phyloP scores from a whole-genome alignment of 345 rosid species.

The Ceriops zippeliana region DNA sequence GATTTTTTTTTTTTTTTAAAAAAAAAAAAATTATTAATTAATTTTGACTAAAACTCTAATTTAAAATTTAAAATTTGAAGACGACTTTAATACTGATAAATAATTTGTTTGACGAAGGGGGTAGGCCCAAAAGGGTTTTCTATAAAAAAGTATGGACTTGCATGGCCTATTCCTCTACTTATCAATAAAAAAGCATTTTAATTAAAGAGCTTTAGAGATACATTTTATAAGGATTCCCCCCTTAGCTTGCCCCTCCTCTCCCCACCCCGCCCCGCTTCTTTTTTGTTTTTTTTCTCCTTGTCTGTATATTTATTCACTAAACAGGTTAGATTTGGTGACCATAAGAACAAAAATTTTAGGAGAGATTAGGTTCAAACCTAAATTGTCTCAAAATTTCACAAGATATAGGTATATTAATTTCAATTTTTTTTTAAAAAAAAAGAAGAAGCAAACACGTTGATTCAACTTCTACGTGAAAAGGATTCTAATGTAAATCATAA shows the following conservation, averaged over 20 bases:
- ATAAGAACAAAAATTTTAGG: no score
- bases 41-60: no score
- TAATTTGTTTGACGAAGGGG: conserved; percentile 2
- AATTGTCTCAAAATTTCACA: no score
- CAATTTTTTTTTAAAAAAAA: no score
- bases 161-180: conserved; percentile 20
- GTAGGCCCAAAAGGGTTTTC: conserved; percentile 27
- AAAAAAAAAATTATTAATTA: no score
- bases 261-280: neutral
- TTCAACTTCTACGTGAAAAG: conserved; percentile 35
- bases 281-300: neutral
- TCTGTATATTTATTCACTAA: neutral
- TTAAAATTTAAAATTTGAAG: no score
- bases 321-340: no score
- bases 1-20: no score
- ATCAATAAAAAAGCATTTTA: conserved; percentile 44
- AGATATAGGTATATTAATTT: no score
- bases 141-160: conserved; percentile 15
- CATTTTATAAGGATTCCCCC: conserved; percentile 48
- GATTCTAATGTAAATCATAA: conserved; percentile 11
- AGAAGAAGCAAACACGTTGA: no score
- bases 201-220: conserved; percentile 35
- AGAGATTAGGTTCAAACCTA: no score
- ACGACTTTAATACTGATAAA: no score
- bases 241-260: neutral